Conservation (phyloP, 768 basidiomycete genomes). For the Termitomyces sp. region DNA sequence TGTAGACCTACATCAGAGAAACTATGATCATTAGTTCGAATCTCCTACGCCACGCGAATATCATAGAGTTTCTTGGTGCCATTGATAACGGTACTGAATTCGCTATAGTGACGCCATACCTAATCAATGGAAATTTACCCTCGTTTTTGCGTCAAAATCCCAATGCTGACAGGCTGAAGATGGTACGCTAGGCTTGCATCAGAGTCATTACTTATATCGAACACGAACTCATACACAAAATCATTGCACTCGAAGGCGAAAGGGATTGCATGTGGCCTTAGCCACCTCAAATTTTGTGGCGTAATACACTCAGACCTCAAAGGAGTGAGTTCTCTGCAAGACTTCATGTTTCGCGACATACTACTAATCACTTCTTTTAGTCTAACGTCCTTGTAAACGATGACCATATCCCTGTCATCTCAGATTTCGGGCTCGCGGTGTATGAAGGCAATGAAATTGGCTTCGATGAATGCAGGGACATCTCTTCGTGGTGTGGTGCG, state of each 20-base stretch:
- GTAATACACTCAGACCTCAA: conserved; percentile 8
- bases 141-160: not conserved
- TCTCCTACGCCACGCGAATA: not conserved
- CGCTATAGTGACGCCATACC: conserved; percentile 1
- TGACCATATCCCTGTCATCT: not conserved
- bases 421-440: conserved; percentile 5
- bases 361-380: not conserved
- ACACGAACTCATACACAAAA: too few species aligned
- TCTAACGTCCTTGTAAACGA: conserved; percentile 6
- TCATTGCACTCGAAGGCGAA: not conserved
- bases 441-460: not conserved
- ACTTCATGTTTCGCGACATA: not conserved
- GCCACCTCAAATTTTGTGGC: conserved; percentile 4
- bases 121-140: conserved; percentile 2
- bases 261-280: conserved; percentile 2
- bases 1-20: conserved; percentile 3
- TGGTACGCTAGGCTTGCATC: not conserved
- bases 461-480: not conserved
- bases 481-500: not conserved
- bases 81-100: not conserved
- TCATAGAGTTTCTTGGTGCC: not conserved
- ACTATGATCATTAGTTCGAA: conserved; percentile 3
- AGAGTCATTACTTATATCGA: not conserved
- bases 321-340: not conserved
- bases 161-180: not conserved